These are phyloP conservation scores for Selaginella tamariscina DNA, from an alignment of 75 land plant species.

Conservation along the genomic window DNA sequence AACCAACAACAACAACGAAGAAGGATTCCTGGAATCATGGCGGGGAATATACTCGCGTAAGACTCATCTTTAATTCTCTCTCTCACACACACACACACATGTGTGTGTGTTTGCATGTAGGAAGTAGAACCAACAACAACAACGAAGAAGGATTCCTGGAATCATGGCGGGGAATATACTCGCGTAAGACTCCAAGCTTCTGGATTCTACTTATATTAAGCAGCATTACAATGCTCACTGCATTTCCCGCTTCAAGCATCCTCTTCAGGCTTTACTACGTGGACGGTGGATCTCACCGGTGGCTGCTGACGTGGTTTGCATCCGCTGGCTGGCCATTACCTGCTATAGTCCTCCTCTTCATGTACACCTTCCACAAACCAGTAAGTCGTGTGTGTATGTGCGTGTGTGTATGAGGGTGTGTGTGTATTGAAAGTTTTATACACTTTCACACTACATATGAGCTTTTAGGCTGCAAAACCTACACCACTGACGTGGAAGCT, in stretches of 20 bases:
- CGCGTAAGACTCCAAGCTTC: neutral
- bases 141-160: too few relatives aligned
- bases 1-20: too few relatives aligned
- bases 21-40: too few relatives aligned
- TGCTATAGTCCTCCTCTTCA: slow-evolving; percentile 32
- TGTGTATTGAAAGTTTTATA: too few relatives aligned
- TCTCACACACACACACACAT: too few relatives aligned
- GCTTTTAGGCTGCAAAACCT: slow-evolving; percentile 23
- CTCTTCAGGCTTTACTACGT: slow-evolving; percentile 61
- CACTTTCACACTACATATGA: too few relatives aligned
- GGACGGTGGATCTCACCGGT: slow-evolving; percentile 61
- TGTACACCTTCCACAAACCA: slow-evolving; percentile 30
- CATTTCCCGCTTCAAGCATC: slow-evolving; percentile 65
- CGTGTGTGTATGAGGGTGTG: too few relatives aligned
- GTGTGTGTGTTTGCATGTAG: too few relatives aligned
- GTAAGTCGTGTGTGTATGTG: too few relatives aligned
- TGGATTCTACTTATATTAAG: slow-evolving; percentile 51
- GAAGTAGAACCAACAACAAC: too few relatives aligned
- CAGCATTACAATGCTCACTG: slow-evolving; percentile 45
- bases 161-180: neutral
- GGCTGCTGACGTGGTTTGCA: slow-evolving; percentile 77
- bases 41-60: neutral
- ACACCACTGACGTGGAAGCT: slow-evolving; percentile 42
- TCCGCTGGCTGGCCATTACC: slow-evolving; percentile 79
- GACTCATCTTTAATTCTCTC: too few relatives aligned